Evolutionary conservation across 1,139 yeast species (phyloP), one percentile per base, ranked within the genome.

Genomic region (Taphrina betulina): DNA sequence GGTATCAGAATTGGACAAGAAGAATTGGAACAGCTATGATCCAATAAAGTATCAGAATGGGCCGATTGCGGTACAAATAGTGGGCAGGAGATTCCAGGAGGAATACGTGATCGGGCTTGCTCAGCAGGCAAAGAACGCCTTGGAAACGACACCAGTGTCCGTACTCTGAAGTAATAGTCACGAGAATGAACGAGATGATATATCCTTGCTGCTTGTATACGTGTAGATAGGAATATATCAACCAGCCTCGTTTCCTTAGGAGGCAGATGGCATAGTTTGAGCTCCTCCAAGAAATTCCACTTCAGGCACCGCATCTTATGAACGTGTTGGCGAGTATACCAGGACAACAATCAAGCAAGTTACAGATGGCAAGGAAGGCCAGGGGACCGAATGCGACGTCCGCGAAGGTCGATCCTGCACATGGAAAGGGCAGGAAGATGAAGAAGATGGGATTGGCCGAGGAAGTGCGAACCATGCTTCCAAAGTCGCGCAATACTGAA

Each of bases 41-140:
- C 75, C 77, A 1, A 71, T 67, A 33, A 64, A 65, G 48, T 74
- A 67, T 59, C 63, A 61, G 17, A 74, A 71, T 35, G 78, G 77
- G 1, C 78, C 78, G 5, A 70, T 74, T 42, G 71, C 71, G 23
- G 66, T 75, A 53, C 78, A 75, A 62, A 63, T 75, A 58, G 69
- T 71, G 23, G 77, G 76, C 2, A 68, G 72, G 53, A 65, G 77
- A 33, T 69, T 69, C 60, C 67, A 68, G 42, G 78, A 75, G 59
- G 78, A 75, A 60, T 71, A 71, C 56, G 71, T 72, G 28, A 69
- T 71, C 23, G 71, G 71, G 29, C 70, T 68, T 3, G 68, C 70
- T 31, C 65, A 41, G 22, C 63, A 59, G 17, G 62, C 60, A n/a
- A 58, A 57, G 19, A 46, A 33, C 7, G 62, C 63, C 10, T 57